Base-by-base conservation (phyloP, 2,329 filamentous ascomycete species). In the Pyrenophora teres region DNA sequence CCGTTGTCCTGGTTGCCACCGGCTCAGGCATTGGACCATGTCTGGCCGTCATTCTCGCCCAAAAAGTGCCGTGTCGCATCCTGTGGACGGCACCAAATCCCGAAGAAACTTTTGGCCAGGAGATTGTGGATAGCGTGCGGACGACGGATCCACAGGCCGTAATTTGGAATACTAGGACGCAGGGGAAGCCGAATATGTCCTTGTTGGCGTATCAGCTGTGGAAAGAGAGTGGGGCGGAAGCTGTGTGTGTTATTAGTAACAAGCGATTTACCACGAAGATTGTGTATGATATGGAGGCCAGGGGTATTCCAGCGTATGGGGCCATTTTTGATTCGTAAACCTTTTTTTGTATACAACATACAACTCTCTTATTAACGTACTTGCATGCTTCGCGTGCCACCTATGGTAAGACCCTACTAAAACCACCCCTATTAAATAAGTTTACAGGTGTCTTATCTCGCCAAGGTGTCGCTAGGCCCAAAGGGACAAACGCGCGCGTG, bases 201-300 rank as follows among this genome's bases (percentile, higher is more conserved):
- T 78, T 80, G 6, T 75, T 84, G 50, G 78, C 81, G 33, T 86
- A 83, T 59, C 73, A 77, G 19, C 75, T 87, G 41, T 78, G 76
- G 54, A 72, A 72, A 52, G 74, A 82, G 46, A 78, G 77, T 27
- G 69, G 76, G 0, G 81, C 82, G 1, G 88, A 92, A 77, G 88
- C 87, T 2, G 86, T 90, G 13, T 85, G 89, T 61, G 81, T 91
- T 49, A 89, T 92, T 63, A 86, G 85, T 46, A 92, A 92, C 67
- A 86, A 88, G 51, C 81, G 76, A 56, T 81, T 90, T 38, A 91
- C 88, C 16, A 81, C 81, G 60, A 83, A 84, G 73, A 78, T 91
- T 4, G 87, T 91, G 1, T 89, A 87, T 71, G 85, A 81, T 12
- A 76, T 92, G 52, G 87, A 91, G 72, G 81, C 78, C 27, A 78